These are phyloP conservation scores for Lipomyces kockii DNA, from an alignment of 805 yeast genomes.

Conservation along the genomic window DNA sequence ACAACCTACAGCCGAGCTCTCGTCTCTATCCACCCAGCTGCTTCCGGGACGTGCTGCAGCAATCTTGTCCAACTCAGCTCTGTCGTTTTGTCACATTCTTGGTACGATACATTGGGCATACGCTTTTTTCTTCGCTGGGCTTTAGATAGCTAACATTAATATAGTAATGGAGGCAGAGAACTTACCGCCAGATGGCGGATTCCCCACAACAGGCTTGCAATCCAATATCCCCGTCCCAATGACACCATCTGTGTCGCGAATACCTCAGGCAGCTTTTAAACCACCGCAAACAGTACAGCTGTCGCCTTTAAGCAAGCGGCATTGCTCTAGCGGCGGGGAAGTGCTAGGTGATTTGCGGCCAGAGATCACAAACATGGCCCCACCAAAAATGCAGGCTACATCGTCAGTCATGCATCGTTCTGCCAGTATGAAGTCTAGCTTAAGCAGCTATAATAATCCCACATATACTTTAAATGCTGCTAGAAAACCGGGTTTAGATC, in stretches of 20 bases:
- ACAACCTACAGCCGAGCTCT: not conserved
- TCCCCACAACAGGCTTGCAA: not conserved
- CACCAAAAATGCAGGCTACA: slow-evolving; percentile 20
- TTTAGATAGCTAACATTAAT: not conserved
- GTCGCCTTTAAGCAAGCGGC: slow-evolving; percentile 18
- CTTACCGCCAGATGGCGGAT: slow-evolving; percentile 3
- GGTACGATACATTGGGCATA: not conserved
- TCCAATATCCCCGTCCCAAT: not conserved
- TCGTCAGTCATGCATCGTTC: slow-evolving; percentile 6
- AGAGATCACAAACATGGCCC: slow-evolving; percentile 21
- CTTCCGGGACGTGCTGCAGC: not conserved
- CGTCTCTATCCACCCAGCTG: not conserved
- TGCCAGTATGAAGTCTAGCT: not conserved
- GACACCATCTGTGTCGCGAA: slow-evolving; percentile 28
- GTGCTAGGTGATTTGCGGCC: slow-evolving; percentile 18
- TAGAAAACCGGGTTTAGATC: not conserved
- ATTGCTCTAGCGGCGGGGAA: not conserved
- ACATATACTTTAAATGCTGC: slow-evolving; percentile 8
- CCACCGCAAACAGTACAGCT: not conserved
- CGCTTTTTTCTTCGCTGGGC: not conserved
- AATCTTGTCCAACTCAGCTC: not conserved
- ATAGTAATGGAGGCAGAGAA: slow-evolving; percentile 10
- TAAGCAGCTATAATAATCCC: not conserved
- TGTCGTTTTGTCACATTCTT: not conserved
- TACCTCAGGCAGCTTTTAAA: slow-evolving; percentile 24